Conservation (phyloP, 2,329 filamentous ascomycete genomes). For the Colletotrichum tropicicola region DNA sequence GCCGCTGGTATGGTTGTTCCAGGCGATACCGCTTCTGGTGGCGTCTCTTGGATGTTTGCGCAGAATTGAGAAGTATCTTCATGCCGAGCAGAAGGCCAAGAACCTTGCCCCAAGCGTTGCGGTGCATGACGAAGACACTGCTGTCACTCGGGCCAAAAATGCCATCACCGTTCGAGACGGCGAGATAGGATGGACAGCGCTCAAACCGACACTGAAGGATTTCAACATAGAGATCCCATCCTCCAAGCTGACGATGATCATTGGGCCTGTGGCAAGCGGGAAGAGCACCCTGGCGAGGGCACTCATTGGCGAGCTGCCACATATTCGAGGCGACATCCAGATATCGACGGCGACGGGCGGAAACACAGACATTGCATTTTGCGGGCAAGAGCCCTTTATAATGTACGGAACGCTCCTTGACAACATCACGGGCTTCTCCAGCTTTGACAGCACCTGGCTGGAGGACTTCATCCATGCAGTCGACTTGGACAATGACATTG, state of each 20-base stretch:
- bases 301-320: conserved; percentile 38
- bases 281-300: conserved; percentile 50
- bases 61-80: too few relatives aligned
- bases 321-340: conserved; percentile 21
- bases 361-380: conserved; percentile 37
- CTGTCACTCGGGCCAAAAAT: conserved; percentile 3
- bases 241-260: conserved; percentile 43
- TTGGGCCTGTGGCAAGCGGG: conserved; percentile 48
- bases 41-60: too few relatives aligned
- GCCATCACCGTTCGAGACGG: conserved; percentile 26
- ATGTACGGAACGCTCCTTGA: conserved; percentile 43
- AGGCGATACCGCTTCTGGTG: too few relatives aligned
- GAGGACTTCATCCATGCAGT: conserved; percentile 41
- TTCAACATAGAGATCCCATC: conserved; percentile 42
- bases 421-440: conserved; percentile 45
- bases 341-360: background rate
- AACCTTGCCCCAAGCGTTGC: too few relatives aligned
- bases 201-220: conserved; percentile 35
- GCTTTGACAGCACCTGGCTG: conserved; percentile 40
- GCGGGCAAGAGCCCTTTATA: conserved; percentile 43
- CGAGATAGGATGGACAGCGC: conserved; percentile 40
- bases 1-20: too few relatives aligned
- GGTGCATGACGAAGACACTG: too few relatives aligned
- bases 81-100: too few relatives aligned
- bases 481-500: conserved; percentile 44